Percentiles rank a stretch among this genome's conserved stretches.
Evolutionary conservation across 148 eudicot genomes (phyloP).

Genomic region (Persicaria maculosa): DNA sequence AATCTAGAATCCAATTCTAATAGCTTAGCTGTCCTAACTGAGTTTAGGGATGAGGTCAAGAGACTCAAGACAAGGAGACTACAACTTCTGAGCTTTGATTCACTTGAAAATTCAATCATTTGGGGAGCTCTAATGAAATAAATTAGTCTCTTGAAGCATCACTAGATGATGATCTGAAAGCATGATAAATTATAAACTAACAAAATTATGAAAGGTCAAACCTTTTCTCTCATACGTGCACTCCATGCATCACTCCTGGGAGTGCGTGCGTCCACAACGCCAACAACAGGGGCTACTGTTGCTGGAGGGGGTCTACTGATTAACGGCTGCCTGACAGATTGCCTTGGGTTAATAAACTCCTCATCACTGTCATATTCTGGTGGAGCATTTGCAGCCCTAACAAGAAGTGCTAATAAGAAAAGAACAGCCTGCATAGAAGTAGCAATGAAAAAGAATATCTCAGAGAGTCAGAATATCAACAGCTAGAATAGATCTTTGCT

Average conservation of each 20-base stretch:
- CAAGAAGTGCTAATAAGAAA: slow-evolving; percentile 72
- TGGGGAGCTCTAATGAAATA: not conserved
- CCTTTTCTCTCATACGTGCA: slow-evolving; percentile 98
- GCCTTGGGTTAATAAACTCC: slow-evolving; percentile 79
- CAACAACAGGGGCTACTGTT: slow-evolving; percentile 65
- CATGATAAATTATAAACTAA: not conserved
- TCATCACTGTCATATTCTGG: slow-evolving; percentile 94
- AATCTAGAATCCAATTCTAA: not conserved
- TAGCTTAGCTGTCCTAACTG: not conserved
- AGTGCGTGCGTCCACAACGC: slow-evolving; percentile 56
- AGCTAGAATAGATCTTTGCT: not conserved
- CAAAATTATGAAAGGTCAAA: slow-evolving; percentile 10
- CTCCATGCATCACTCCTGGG: slow-evolving; percentile 98
- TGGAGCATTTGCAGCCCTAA: slow-evolving; percentile 77
- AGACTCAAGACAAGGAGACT: not conserved
- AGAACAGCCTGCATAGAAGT: slow-evolving; percentile 49
- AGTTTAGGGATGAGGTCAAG: not conserved
- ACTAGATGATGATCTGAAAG: not conserved
- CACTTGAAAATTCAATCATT: not conserved
- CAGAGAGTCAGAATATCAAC: not conserved
- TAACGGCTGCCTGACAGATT: slow-evolving; percentile 76
- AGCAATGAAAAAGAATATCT: not conserved
- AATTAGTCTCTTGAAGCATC: not conserved
- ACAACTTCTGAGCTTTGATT: too few species aligned
- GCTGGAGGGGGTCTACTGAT: slow-evolving; percentile 47